Evolutionary conservation across 257 asterid genomes (phyloP).

Genomic region (Solanum pinnatisectum): DNA sequence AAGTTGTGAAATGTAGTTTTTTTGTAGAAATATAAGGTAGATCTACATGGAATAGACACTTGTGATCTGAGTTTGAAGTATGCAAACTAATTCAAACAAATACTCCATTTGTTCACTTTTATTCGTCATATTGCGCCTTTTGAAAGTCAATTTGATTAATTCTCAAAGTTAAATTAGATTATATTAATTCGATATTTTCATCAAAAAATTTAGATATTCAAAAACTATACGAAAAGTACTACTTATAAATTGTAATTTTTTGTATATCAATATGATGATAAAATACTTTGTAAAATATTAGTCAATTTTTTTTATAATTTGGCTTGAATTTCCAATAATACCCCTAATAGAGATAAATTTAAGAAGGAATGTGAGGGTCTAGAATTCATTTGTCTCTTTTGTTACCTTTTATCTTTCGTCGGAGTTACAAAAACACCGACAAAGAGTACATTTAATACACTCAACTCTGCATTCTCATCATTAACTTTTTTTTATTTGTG

Average conservation of each 20-base stretch:
- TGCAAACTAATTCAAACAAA: background rate
- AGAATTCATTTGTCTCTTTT: background rate
- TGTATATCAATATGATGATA: too few species aligned
- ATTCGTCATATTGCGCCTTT: too few species aligned
- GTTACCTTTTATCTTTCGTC: background rate
- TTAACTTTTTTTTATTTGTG: background rate
- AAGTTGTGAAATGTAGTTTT: background rate
- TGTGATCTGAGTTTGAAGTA: background rate
- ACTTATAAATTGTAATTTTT: too few species aligned
- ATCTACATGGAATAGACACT: background rate
- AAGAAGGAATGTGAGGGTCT: background rate
- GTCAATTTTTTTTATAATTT: background rate
- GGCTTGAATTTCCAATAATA: background rate
- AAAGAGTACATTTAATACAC: background rate
- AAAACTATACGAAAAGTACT: too few species aligned
- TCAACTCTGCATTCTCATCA: background rate
- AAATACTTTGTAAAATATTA: too few species aligned
- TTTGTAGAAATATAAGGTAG: background rate
- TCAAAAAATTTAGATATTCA: too few species aligned
- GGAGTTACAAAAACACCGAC: background rate
- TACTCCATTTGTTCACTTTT: accelerated
- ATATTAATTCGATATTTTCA: too few species aligned
- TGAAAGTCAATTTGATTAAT: too few species aligned
- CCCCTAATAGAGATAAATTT: background rate
- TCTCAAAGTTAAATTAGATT: background rate